Evolutionary conservation across 768 basidiomycete species (phyloP), one percentile per base, ranked within the genome.

Genomic region (Podaxis mareebaensis): DNA sequence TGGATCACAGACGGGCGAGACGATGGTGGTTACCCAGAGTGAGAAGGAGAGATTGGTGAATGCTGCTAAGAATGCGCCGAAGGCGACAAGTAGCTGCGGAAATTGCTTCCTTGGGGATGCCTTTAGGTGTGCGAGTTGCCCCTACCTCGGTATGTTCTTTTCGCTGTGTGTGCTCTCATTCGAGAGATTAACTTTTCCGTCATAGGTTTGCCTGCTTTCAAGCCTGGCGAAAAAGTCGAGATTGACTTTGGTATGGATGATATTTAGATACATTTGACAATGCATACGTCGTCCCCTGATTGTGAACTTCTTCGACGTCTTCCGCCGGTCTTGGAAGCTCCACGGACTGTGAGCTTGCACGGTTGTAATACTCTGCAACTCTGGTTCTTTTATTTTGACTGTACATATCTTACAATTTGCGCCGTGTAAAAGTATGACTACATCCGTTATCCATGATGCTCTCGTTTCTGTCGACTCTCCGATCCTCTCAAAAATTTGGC

Each of bases 41-140:
- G 92, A 91, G 79, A 88, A 79, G 76, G 88, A 84, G 73, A 83
- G 85, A 67, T 73, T 92, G 71, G 69, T 85, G 2, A 75, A 78
- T 46, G 91, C 91, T 8, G 91, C 89, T 0, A 85, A 82, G 70
- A 83, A 84, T 22, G 85, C 93, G 13, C 87, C 89, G 12, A 93
- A 93, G 78, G 94, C 92, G 40, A 98, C 95, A 60, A 96, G 95
- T 73, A 95, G 93, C 72, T 99, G 97, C 79, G 96, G 96, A 15
- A 98, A 83, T 78, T 99, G 97, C 81, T 99, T 93, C 81, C 79
- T 99, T 40, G 97, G 97, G 10, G 97, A 99, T 76, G 97, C 97
- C 2, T 99, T 99, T 79, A 82, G 97, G 71, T 99, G 97, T 76
- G 90, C 90, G 24, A 87, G 94, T 58, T 99, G 97, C 75, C 97